Evolutionary conservation across 305 asterid species (phyloP).

Genomic region (Fraxinus velutina): DNA sequence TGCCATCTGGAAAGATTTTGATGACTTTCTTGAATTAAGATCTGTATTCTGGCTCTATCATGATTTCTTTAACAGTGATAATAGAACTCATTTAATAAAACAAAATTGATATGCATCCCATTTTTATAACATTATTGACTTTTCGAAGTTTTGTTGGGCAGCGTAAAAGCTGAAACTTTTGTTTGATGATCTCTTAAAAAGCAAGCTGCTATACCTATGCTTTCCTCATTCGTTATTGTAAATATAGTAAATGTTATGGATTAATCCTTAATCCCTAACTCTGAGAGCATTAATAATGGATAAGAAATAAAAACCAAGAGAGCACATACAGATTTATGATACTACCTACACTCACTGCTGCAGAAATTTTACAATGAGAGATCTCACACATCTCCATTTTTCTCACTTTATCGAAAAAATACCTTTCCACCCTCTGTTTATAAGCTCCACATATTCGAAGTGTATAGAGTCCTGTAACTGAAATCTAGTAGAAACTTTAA

Average conservation of each 20-base stretch:
- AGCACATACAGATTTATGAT: background rate
- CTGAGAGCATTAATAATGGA: background rate
- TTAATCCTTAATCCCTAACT: background rate
- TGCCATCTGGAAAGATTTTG: background rate
- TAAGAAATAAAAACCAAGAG: background rate
- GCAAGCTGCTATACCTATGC: background rate
- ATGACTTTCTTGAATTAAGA: background rate
- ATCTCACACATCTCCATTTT: background rate
- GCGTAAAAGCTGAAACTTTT: background rate
- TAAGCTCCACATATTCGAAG: background rate
- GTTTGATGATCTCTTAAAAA: background rate
- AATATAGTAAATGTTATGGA: background rate
- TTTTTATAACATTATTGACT: background rate
- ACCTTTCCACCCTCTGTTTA: background rate
- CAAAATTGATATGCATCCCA: background rate
- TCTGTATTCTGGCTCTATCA: background rate
- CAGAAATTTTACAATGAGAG: background rate
- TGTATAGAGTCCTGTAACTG: background rate
- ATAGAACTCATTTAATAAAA: background rate
- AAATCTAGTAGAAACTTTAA: background rate
- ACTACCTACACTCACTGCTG: background rate
- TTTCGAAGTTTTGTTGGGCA: conserved; percentile 1
- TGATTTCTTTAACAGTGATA: background rate
- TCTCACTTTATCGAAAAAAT: background rate
- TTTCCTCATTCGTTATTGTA: background rate